Evolutionary conservation across 2,329 filamentous ascomycete genomes (phyloP).

Genomic region (Colletotrichum destructivum): DNA sequence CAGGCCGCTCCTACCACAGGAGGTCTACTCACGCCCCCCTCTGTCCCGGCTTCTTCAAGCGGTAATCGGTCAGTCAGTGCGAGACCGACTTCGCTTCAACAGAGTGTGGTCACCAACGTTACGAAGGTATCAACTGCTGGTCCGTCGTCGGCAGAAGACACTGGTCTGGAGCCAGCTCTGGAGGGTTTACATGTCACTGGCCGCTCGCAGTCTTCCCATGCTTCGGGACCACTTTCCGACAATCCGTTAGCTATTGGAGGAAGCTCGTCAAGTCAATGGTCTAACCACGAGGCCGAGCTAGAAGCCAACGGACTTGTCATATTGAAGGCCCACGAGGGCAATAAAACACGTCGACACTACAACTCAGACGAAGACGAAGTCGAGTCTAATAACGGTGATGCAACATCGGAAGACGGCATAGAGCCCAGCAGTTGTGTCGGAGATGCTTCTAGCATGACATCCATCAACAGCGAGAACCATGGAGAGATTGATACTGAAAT

Average conservation of each 20-base stretch:
- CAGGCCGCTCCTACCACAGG: neutral
- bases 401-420: neutral
- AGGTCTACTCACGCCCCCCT: neutral
- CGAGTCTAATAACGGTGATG: constrained; percentile 28
- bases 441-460: neutral
- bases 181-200: neutral
- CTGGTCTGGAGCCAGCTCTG: neutral
- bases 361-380: constrained; percentile 36
- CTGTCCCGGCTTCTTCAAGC: neutral
- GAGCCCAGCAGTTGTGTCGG: neutral
- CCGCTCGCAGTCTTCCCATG: neutral
- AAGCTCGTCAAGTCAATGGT: neutral
- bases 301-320: neutral
- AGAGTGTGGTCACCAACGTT: neutral
- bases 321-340: neutral
- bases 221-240: neutral
- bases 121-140: neutral
- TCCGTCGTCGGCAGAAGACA: neutral
- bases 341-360: constrained; percentile 3
- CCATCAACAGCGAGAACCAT: neutral
- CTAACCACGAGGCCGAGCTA: neutral
- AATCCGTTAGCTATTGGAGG: too few species aligned
- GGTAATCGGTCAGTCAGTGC: neutral
- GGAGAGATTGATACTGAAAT: neutral
- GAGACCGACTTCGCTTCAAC: neutral